A percentile compares a stretch with the other conserved stretches of the same genome.
Evolutionary conservation across 768 basidiomycete genomes (phyloP).

Genomic region (Suillus lakei): DNA sequence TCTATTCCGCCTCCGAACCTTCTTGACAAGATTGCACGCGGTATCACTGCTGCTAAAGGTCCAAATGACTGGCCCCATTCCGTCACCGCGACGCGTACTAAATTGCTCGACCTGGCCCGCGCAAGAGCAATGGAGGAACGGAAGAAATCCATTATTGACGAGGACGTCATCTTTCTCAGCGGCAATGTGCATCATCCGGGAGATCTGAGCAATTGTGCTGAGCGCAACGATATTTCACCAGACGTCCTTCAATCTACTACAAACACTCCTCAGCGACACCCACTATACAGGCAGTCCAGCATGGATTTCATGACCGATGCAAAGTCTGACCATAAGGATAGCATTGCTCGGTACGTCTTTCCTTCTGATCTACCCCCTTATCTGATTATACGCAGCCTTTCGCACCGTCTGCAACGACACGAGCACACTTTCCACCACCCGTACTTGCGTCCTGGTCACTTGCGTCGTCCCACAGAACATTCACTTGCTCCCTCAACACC

Average conservation of each 20-base stretch:
- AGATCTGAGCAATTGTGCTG: slow-evolving; percentile 1
- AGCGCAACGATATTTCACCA: slow-evolving; percentile 22
- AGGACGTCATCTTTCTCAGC: slow-evolving; percentile 42
- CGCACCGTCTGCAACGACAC: slow-evolving; percentile 4
- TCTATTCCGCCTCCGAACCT: slow-evolving; percentile 84
- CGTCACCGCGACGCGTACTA: slow-evolving; percentile 78
- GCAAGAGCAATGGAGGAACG: slow-evolving; percentile 59
- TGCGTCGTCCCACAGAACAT: not conserved
- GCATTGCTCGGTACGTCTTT: slow-evolving; percentile 64
- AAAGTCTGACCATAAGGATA: slow-evolving; percentile 48
- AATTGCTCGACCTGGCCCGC: slow-evolving; percentile 81
- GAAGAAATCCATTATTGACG: slow-evolving; percentile 48
- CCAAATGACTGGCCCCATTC: slow-evolving; percentile 84
- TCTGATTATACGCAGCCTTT: slow-evolving; percentile 2
- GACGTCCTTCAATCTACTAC: slow-evolving; percentile 54
- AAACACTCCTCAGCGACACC: slow-evolving; percentile 56
- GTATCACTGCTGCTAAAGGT: slow-evolving; percentile 76
- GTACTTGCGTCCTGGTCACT: slow-evolving; percentile 1
- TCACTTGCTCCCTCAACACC: not conserved
- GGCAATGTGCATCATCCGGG: slow-evolving; percentile 6
- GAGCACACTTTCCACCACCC: slow-evolving; percentile 9
- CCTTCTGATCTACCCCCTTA: slow-evolving; percentile 16
- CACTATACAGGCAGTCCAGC: slow-evolving; percentile 80
- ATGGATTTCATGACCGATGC: slow-evolving; percentile 80
- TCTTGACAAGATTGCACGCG: slow-evolving; percentile 84